Percentiles rank a stretch among this genome's conserved stretches.
phyloP scores from a whole-genome alignment of 306 rosid genomes.

The Malus sieversii region DNA sequence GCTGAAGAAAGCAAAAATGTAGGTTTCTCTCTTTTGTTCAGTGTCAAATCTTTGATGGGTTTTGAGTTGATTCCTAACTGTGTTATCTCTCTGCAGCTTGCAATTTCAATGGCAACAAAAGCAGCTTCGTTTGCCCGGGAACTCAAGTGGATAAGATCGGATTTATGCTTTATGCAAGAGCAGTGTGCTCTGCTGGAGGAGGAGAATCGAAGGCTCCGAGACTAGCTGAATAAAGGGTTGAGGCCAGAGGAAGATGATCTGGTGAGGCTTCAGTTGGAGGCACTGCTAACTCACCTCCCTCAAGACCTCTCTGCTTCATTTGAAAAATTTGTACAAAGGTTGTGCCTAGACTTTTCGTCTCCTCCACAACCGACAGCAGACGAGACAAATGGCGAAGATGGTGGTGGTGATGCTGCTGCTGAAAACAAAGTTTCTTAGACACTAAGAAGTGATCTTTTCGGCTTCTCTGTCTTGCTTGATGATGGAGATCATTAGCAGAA shows the following conservation, averaged over 20 bases:
- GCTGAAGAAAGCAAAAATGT: no score
- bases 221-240: slow-evolving; percentile 55
- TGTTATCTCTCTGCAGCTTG: slow-evolving; percentile 43
- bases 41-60: not conserved
- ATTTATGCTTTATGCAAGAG: slow-evolving; percentile 70
- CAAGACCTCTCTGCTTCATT: slow-evolving; percentile 59
- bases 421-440: slow-evolving; percentile 25
- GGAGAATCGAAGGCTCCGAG: slow-evolving; percentile 76
- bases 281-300: slow-evolving; percentile 58
- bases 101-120: slow-evolving; percentile 78
- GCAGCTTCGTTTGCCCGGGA: slow-evolving; percentile 77
- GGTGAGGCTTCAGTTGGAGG: slow-evolving; percentile 98
- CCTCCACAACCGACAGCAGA: slow-evolving; percentile 42
- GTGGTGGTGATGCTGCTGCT: not conserved
- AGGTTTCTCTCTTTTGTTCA: not conserved
- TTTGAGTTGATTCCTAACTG: not conserved
- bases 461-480: slow-evolving; percentile 30
- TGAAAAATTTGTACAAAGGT: slow-evolving; percentile 61
- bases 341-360: slow-evolving; percentile 82
- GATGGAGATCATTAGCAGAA: slow-evolving; percentile 11
- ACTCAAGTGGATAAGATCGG: slow-evolving; percentile 60
- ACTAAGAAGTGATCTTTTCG: slow-evolving; percentile 18
- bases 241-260: slow-evolving; percentile 93
- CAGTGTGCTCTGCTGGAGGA: slow-evolving; percentile 66
- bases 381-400: slow-evolving; percentile 16